Evolutionary conservation across 306 rosid genomes (phyloP), one percentile per base, ranked within the genome.

Genomic region (Quercus suber): DNA sequence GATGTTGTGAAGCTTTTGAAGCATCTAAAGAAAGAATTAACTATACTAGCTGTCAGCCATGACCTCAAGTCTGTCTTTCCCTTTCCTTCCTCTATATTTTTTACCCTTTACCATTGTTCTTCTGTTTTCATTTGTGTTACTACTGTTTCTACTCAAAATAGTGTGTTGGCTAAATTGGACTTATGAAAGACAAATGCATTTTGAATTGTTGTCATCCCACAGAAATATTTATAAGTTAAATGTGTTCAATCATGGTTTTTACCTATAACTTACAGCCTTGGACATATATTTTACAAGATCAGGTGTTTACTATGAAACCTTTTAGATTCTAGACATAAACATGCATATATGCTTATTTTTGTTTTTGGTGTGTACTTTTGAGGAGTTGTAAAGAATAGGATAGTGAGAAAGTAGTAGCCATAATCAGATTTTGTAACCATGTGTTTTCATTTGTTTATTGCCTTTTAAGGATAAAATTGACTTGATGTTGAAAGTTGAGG

Each of bases 41-140:
- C 95, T 33, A 84, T 94, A 75, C 92, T 94, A 21, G 97, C 91
- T 81, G 93, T 93, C 71, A 91, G 98, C 90, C 98, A 93, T 70
- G 98, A 91, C 78, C 89, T 93, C 84, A 91, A 92, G 98, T 93
- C 73, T 76, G 83, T 79, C 45, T 80, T 55, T 51, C 53, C 27
- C 15, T 53, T 74, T 70, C 57, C 76, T 45, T 79, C 61, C 55
- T 76, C 75, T 43, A 31, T 19, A 4, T 52, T 28, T 56, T 76
- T 63, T 73, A 52, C 59, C 56, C 73, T 76, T 61, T 73, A 65
- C 73, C 63, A 27, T 30, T 81, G 56, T 56, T 79, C 78, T 30
- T 55, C 72, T 71, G 57, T 52, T 74, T 37, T 72, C 65, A 12
- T 33, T 43, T 21, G 63, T 69, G n/a, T 65, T 31, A 30, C 33